Evolutionary conservation across 1,284 basidiomycete species (phyloP), one percentile per base, ranked within the genome.

Genomic region (Schizopora paradoxa): DNA sequence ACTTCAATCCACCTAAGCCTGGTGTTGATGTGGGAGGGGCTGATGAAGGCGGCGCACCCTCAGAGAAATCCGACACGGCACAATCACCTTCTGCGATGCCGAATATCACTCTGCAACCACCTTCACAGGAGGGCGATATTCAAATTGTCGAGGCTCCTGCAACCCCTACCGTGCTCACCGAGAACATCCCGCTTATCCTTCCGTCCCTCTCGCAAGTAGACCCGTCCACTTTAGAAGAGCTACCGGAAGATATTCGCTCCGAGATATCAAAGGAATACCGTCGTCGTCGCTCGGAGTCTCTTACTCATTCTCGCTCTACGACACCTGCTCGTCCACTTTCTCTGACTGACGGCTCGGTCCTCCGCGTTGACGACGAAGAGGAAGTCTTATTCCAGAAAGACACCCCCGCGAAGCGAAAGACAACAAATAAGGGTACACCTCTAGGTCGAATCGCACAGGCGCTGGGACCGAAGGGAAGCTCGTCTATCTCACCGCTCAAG

Each of bases 201-300:
- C 85, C 85, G 1, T 76, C 79, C 1, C 76, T 86, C 56, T 86
- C 85, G 0, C 86, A 88, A 58, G 69, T 91, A 4, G 89, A 91
- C 60, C 74, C 66, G 57, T 72, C 73, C 1, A 81, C 91, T 0
- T 79, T 89, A 47, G 69, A 77, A 16, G 83, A 82, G 1, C 69
- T 93, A 14, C 89, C 90, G 0, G 67, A 66, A 1, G 83, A 88
- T 19, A 67, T 91, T 16, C 77, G 79, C 25, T 65, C 72, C 47
- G 90, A 92, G 57, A 67, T 90, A 3, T 74, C 87, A 51, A 64
- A 63, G 2, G 82, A 84, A 51, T 86, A 85, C 53, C 69, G 69
- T 55, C 75, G 76, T 33, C n/a, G n/a, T n/a, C 76, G 73, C 42
- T 79, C 76, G 1, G 68, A 60, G 5, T 76, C 80, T 0, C 72